phyloP scores from a whole-genome alignment of 2,329 filamentous ascomycete genomes.

The Sarocladiaceae sp. region DNA sequence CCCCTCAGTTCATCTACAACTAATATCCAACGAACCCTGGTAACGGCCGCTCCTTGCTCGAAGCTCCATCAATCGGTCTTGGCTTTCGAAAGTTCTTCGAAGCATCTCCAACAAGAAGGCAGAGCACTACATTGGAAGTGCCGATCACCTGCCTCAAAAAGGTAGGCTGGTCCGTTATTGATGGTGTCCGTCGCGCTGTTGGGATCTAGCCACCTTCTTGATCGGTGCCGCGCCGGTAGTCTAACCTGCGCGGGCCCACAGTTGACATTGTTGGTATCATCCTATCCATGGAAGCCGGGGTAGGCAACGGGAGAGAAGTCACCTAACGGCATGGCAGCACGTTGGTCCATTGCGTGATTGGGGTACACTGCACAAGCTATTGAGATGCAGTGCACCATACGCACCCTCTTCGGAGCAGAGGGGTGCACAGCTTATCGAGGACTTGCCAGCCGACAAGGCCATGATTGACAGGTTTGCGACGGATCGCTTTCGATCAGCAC shows the following conservation, averaged over 20 bases:
- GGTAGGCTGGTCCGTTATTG: background rate
- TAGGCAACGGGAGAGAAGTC: background rate
- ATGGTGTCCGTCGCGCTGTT: background rate
- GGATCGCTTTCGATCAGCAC: no score
- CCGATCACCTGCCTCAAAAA: conserved; percentile 3
- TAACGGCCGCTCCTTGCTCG: background rate
- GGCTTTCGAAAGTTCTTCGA: conserved; percentile 7
- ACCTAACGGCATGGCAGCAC: no score
- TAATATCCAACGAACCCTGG: no score
- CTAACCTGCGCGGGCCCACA: background rate
- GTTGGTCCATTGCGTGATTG: background rate
- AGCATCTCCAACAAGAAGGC: background rate
- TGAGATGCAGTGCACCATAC: no score
- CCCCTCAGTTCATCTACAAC: background rate
- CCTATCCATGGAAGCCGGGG: background rate
- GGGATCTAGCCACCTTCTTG: conserved; percentile 1
- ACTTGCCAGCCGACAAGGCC: no score
- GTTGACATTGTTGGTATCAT: background rate
- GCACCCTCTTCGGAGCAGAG: no score
- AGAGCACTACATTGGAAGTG: background rate
- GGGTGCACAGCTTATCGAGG: no score
- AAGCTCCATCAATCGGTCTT: background rate
- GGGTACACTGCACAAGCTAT: no score
- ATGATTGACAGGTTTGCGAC: no score
- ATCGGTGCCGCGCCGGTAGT: conserved; percentile 8